Base-by-base conservation (phyloP, 805 yeast species). In the Trichomonascus vanleenenianus region DNA sequence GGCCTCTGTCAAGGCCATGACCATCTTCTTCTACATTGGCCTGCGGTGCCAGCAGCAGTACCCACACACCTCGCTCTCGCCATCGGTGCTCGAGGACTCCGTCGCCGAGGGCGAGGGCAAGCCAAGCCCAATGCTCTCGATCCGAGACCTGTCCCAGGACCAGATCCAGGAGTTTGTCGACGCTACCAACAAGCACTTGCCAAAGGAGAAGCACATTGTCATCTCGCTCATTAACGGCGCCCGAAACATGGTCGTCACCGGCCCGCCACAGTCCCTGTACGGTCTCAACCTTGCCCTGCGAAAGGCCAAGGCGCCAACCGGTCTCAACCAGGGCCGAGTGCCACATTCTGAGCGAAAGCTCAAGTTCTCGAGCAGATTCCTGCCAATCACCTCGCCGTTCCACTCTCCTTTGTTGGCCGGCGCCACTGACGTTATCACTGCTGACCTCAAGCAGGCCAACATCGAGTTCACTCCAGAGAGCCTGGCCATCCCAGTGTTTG, bases 221-320 rank as follows among this genome's bases (percentile, higher is more conserved):
- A 81, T 93, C 53, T 88, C 97, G 37, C 78, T 93, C 64, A 75
- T 89, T 57, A 93, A 93, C 63, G 98, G 98, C 65, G 96, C 96
- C 40, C 79, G 96, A 71, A 86, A 88, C 67, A 75, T 88, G 70
- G 98, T 93, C 47, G 88, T 91, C 40, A 79, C 95, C 18, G 99
- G 99, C 65, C 98, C 97, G 41, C 97, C 99, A 47, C 96, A 89
- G 75, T 88, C 97, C 2, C 73, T 93, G 51, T 93, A 91, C 59
- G 99, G 99, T 74, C 77, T 93, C 59, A 89, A 89, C 69, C 75
- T 93, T 61, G 77, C 91, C 50, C 75, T 93, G 65, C 82, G 98
- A 74, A 85, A 86, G 70, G 87, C 87, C 49, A 93, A 93, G 71
- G 97, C 97, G 42, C 85, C 95, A 39, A 72, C 93, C 40, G 97